Evolutionary conservation across 2,329 filamentous ascomycete species (phyloP).

Genomic region (Arthrobotrys conoides): DNA sequence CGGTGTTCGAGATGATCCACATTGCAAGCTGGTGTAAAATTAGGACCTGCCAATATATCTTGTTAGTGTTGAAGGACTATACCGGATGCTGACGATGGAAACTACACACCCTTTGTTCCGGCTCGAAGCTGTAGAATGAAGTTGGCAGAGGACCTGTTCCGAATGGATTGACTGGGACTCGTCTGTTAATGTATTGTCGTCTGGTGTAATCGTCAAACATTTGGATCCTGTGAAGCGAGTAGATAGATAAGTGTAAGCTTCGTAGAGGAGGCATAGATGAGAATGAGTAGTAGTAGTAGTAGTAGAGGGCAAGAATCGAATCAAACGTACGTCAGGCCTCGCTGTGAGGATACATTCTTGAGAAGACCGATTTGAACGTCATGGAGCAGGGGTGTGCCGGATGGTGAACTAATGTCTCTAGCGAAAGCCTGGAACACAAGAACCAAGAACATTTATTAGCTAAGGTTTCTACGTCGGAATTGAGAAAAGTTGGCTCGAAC

Average conservation of each 20-base stretch:
- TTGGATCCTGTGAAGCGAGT: conserved; percentile 74
- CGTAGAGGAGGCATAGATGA: conserved; percentile 21
- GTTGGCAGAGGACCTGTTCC: conserved; percentile 80
- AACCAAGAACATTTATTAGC: not conserved
- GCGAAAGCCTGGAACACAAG: conserved; percentile 47
- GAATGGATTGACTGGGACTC: conserved; percentile 85
- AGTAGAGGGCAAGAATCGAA: not conserved
- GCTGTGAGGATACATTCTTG: conserved; percentile 93
- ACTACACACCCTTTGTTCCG: conserved; percentile 29
- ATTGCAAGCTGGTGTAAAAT: conserved; percentile 89
- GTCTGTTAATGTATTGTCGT: conserved; percentile 87
- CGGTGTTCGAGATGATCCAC: conserved; percentile 89
- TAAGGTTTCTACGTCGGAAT: not conserved
- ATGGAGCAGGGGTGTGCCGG: conserved; percentile 73
- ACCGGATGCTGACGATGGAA: not conserved
- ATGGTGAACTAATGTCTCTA: conserved; percentile 37
- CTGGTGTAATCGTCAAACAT: conserved; percentile 94
- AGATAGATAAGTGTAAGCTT: conserved; percentile 15
- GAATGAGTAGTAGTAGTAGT: not conserved
- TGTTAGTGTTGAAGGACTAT: not conserved
- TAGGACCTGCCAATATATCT: conserved; percentile 71
- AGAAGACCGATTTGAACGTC: conserved; percentile 88
- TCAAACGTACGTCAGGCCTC: conserved; percentile 80
- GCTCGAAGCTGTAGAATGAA: conserved; percentile 73
- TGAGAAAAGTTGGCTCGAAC: not conserved